Evolutionary conservation across 352 stramenopile genomes (phyloP), one percentile per base, ranked within the genome.

Genomic region (Phytophthora sojae): DNA sequence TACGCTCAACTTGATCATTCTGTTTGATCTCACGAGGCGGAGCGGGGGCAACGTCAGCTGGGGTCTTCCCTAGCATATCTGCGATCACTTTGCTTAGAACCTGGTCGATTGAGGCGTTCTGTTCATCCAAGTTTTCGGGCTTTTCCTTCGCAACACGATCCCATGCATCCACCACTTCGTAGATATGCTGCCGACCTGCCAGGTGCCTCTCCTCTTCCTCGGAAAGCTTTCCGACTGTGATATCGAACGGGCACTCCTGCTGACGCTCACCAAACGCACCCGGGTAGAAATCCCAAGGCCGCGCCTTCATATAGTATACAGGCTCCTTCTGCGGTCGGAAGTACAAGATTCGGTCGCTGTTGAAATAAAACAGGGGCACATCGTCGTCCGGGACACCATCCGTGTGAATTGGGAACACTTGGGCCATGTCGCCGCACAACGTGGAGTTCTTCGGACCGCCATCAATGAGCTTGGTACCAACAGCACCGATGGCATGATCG

Each of bases 371-470:
- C 35, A 71, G 39, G 6, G 65, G 59, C 9, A 76, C 64, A 35
- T 76, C 73, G 50, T 71, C 64, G 15, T 54, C 65, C 37, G 59
- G 65, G 6, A 65, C 56, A 23, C 45, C 67, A 15, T 57, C 35
- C 42, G 26, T 51, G 21, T 71, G 54, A 29, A 75, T 69, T 1
- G 76, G 79, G 55, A 76, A 82, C 30, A 74, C 81, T 23, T 87
- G 80, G 47, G 83, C 63, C 47, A 71, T 66, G 53, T 87, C 77
- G 32, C 80, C 80, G 35, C 80, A 87, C 26, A 87, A 56, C 15
- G 69, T 66, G 3, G 53, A 62, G 11, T 77, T 68, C 42, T 78
- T 64, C 15, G 56, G 53, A 11, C 64, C 59, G 0, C 75, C 32
- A 4, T 59, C 25, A 29, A 62, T 57, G 11, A 62, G n/a, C 4